These are phyloP conservation scores for Suillus subaureus DNA, from an alignment of 768 basidiomycete species.

Conservation along the genomic window DNA sequence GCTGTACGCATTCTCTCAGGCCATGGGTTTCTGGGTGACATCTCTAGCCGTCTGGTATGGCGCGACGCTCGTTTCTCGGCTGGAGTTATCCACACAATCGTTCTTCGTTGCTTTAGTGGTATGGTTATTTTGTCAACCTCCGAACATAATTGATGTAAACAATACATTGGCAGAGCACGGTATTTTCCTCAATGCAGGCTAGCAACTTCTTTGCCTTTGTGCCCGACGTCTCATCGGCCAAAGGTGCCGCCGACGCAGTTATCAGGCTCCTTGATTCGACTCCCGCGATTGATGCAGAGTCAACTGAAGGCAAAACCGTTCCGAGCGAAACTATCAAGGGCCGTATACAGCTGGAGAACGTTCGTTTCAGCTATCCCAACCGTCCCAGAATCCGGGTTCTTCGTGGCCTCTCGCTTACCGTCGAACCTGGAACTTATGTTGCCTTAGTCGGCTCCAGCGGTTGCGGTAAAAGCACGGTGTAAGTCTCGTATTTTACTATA, in stretches of 20 bases:
- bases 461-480: slow-evolving; percentile 82
- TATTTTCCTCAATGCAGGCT: slow-evolving; percentile 84
- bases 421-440: slow-evolving; percentile 78
- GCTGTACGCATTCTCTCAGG: slow-evolving; percentile 76
- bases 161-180: slow-evolving; percentile 52
- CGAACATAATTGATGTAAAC: background rate
- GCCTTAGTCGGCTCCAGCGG: slow-evolving; percentile 83
- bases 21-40: slow-evolving; percentile 77
- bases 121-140: slow-evolving; percentile 19
- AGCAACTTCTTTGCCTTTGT: slow-evolving; percentile 84
- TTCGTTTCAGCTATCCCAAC: slow-evolving; percentile 91
- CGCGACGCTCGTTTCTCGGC: slow-evolving; percentile 56
- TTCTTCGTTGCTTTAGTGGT: slow-evolving; percentile 91
- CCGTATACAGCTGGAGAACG: slow-evolving; percentile 73
- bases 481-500: slow-evolving; percentile 28
- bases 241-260: slow-evolving; percentile 73
- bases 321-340: slow-evolving; percentile 49
- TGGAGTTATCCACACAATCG: slow-evolving; percentile 53
- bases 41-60: slow-evolving; percentile 84
- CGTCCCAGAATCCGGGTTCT: slow-evolving; percentile 83
- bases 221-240: slow-evolving; percentile 86
- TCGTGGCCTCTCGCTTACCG: slow-evolving; percentile 69
- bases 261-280: slow-evolving; percentile 72
- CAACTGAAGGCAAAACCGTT: slow-evolving; percentile 58
- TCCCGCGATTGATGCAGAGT: slow-evolving; percentile 83